Evolutionary conservation across 306 rosid species (phyloP).

Genomic region (Alnus rubra): DNA sequence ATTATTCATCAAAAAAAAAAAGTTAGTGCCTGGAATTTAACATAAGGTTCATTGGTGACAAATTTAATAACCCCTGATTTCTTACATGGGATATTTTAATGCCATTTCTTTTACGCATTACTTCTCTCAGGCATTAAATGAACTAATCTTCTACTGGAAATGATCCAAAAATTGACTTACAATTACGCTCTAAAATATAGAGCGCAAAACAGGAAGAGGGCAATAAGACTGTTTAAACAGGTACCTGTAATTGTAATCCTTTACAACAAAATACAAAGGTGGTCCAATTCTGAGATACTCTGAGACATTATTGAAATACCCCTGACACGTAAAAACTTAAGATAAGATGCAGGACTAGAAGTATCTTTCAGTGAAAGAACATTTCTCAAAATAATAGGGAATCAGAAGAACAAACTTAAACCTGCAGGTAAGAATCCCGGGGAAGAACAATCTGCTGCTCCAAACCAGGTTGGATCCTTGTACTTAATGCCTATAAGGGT

Average conservation of each 20-base stretch:
- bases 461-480: conserved; percentile 84
- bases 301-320: conserved; percentile 68
- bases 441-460: conserved; percentile 99
- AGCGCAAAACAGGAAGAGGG: conserved; percentile 15
- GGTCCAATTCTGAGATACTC: conserved; percentile 95
- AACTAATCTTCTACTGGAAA: conserved; percentile 14
- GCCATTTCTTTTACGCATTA: not conserved
- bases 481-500: conserved; percentile 67
- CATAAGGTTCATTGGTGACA: not conserved
- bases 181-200: conserved; percentile 14
- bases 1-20: too few relatives aligned
- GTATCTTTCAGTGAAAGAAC: conserved; percentile 23
- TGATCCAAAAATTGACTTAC: conserved; percentile 5
- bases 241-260: conserved; percentile 87
- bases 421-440: conserved; percentile 98
- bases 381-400: conserved; percentile 13
- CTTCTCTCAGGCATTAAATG: not conserved
- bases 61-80: not conserved
- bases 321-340: conserved; percentile 46
- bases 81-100: not conserved
- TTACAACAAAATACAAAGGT: conserved; percentile 90
- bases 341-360: conserved; percentile 18
- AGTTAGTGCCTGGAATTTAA: not conserved
- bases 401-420: conserved; percentile 30
- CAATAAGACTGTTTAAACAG: conserved; percentile 19